phyloP scores from a whole-genome alignment of 75 land plant species.

The Cupressus sempervirens region DNA sequence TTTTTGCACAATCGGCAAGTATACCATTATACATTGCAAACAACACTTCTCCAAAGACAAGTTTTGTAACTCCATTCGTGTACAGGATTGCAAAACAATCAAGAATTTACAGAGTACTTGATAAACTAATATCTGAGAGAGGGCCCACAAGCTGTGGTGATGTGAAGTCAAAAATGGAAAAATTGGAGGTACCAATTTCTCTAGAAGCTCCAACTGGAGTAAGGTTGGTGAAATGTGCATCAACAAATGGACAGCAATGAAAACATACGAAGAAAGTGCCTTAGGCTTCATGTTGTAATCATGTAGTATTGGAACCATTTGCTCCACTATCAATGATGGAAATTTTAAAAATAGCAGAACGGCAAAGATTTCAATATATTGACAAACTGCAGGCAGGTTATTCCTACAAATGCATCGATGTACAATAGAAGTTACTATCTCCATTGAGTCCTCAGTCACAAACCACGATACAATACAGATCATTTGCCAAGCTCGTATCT shows the following conservation, averaged over 20 bases:
- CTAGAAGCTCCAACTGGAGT: constrained; percentile 40
- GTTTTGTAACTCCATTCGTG: constrained; percentile 4
- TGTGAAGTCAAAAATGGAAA: constrained; percentile 84
- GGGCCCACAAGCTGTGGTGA: constrained; percentile 78
- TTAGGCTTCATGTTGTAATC: no score
- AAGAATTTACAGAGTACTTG: constrained; percentile 48
- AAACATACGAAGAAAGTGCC: constrained; percentile 95
- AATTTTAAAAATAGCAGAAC: no score
- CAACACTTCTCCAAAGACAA: constrained; percentile 56
- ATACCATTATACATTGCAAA: constrained; percentile 58
- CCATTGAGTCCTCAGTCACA: constrained; percentile 48
- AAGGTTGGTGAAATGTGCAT: constrained; percentile 40
- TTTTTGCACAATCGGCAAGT: constrained; percentile 67
- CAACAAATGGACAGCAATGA: constrained; percentile 83
- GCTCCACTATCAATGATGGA: no score
- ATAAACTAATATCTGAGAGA: constrained; percentile 83
- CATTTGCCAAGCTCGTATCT: constrained; percentile 96
- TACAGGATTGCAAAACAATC: constrained; percentile 12
- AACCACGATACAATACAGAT: constrained; percentile 78
- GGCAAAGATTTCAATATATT: no score
- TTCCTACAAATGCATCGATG: constrained; percentile 60
- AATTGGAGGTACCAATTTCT: constrained; percentile 79
- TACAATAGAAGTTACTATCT: constrained; percentile 49
- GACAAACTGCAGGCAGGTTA: no score
- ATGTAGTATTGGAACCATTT: no score